phyloP scores from a whole-genome alignment of 2,329 filamentous ascomycete genomes.

The Ophiosphaerella narmari region DNA sequence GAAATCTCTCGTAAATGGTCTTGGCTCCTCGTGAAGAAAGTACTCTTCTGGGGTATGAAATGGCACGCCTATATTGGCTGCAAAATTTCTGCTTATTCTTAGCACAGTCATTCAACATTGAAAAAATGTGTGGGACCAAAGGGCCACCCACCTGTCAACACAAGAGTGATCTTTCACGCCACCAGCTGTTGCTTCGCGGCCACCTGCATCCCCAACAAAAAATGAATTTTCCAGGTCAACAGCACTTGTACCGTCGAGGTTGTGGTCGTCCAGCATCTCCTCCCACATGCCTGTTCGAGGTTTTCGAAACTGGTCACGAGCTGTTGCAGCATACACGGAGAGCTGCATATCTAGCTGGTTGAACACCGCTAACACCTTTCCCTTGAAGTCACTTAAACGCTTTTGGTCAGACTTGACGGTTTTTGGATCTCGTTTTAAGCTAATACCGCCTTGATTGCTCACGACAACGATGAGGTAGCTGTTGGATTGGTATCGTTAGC shows the following conservation, averaged over 20 bases:
- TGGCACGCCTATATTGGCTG: slow-evolving; percentile 77
- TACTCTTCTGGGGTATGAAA: slow-evolving; percentile 92
- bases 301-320: slow-evolving; percentile 81
- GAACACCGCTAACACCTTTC: slow-evolving; percentile 73
- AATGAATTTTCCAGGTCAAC: slow-evolving; percentile 75
- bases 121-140: slow-evolving; percentile 5
- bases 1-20: slow-evolving; percentile 71
- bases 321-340: slow-evolving; percentile 84
- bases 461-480: slow-evolving; percentile 79
- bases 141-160: slow-evolving; percentile 58
- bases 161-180: slow-evolving; percentile 62
- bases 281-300: slow-evolving; percentile 89
- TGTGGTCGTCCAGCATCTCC: slow-evolving; percentile 60
- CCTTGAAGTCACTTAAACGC: slow-evolving; percentile 79
- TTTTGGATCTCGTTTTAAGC: slow-evolving; percentile 74
- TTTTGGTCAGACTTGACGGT: slow-evolving; percentile 68
- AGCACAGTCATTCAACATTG: slow-evolving; percentile 14
- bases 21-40: slow-evolving; percentile 72
- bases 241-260: slow-evolving; percentile 54
- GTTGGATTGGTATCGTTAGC: slow-evolving; percentile 13
- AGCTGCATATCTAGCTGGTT: slow-evolving; percentile 74
- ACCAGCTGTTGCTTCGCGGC: slow-evolving; percentile 49
- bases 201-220: slow-evolving; percentile 87
- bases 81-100: slow-evolving; percentile 65
- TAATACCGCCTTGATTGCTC: slow-evolving; percentile 87